A percentile compares a stretch with the other conserved stretches of the same genome.
Evolutionary conservation across 2,329 filamentous ascomycete species (phyloP).

Genomic region (Sporothrix mexicana): DNA sequence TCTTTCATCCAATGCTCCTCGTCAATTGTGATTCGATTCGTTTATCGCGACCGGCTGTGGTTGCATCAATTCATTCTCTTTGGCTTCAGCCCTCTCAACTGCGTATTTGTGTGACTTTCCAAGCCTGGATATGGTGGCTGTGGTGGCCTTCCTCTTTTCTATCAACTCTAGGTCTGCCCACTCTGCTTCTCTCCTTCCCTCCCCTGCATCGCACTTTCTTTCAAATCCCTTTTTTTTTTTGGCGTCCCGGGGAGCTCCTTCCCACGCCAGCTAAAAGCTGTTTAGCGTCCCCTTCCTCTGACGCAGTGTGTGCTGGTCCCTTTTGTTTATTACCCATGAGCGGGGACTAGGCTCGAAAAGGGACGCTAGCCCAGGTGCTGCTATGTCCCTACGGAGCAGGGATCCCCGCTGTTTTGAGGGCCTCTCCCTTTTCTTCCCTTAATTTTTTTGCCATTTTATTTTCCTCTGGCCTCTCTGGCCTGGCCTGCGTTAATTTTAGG

Average conservation of each 20-base stretch:
- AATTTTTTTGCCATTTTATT: neutral
- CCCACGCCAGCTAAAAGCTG: slow-evolving; percentile 14
- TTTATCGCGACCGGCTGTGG: neutral
- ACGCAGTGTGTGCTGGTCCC: slow-evolving; percentile 25
- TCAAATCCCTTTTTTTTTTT: slow-evolving; percentile 13
- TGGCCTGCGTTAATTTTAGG: slow-evolving; percentile 22
- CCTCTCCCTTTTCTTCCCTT: slow-evolving; percentile 24
- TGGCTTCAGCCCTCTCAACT: no score
- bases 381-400: slow-evolving; percentile 21
- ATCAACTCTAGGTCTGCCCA: neutral
- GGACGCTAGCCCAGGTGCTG: slow-evolving; percentile 26
- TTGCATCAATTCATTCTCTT: neutral
- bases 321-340: slow-evolving; percentile 20
- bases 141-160: neutral
- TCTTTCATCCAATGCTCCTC: neutral
- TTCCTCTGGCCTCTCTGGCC: no score
- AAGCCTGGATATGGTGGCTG: slow-evolving; percentile 1
- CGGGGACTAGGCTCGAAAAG: slow-evolving; percentile 15
- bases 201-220: slow-evolving; percentile 13
- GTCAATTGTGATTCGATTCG: neutral
- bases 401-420: slow-evolving; percentile 30
- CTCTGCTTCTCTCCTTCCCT: neutral
- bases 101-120: neutral
- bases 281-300: slow-evolving; percentile 26
- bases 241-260: slow-evolving; percentile 30